Conservation (phyloP, 2,329 filamentous ascomycete species). For the Cadophora luteo-olivacea region DNA sequence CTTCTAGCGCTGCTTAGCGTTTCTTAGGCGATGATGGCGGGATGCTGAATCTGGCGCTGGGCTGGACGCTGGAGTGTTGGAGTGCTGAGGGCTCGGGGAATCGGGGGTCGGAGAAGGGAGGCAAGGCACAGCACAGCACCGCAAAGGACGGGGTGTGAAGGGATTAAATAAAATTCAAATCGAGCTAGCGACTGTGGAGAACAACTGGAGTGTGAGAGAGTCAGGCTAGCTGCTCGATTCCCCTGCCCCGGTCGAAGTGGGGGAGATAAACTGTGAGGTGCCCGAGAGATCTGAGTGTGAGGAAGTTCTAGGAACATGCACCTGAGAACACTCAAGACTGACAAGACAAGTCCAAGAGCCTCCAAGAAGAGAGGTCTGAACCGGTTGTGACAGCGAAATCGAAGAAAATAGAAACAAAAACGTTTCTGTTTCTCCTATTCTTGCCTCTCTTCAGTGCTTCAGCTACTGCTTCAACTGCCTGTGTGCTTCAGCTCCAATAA, state of each 20-base stretch:
- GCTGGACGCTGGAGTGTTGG: neutral
- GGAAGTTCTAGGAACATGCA: neutral
- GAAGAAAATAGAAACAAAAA: constrained; percentile 1
- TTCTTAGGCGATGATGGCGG: neutral
- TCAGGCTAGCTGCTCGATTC: neutral
- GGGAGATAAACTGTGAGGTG: neutral
- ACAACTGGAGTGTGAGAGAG: neutral
- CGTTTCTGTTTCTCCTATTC: neutral
- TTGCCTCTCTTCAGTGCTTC: neutral
- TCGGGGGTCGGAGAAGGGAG: constrained; percentile 3
- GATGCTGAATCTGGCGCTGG: constrained; percentile 8
- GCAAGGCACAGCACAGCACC: too few relatives aligned
- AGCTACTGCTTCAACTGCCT: neutral
- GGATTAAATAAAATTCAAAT: neutral
- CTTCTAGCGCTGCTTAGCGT: neutral
- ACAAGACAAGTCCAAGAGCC: neutral
- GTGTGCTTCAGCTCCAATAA: neutral
- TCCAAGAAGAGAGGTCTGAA: neutral
- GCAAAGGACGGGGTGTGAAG: constrained; percentile 8
- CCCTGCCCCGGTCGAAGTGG: neutral
- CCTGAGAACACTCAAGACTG: neutral
- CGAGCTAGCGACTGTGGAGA: neutral
- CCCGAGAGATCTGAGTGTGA: neutral
- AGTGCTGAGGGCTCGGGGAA: constrained; percentile 4
- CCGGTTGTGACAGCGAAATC: neutral